A percentile compares a stretch with the other conserved stretches of the same genome.
Conservation (phyloP, 2,329 filamentous ascomycete species). For the Trichocomaceae sp. region DNA sequence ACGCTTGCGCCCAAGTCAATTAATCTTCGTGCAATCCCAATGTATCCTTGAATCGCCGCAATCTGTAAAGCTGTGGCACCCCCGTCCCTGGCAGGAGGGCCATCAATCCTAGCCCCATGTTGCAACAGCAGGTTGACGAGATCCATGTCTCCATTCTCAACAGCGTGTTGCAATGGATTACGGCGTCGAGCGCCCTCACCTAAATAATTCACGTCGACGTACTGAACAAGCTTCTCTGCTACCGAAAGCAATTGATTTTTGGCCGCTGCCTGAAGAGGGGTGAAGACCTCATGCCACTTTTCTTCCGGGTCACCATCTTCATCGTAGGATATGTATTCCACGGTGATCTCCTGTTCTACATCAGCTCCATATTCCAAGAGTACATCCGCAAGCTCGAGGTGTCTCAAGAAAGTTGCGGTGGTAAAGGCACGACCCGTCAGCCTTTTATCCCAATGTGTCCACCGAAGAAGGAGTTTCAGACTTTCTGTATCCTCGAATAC, state of each 20-base stretch:
- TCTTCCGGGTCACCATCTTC: background rate
- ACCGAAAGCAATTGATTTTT: constrained; percentile 54
- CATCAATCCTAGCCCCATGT: constrained; percentile 14
- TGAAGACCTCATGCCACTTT: background rate
- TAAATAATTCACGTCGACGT: background rate
- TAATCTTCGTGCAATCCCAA: constrained; percentile 15
- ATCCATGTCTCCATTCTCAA: background rate
- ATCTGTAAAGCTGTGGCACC: constrained; percentile 22
- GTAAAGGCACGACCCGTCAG: constrained; percentile 6
- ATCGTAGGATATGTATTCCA: too few species aligned
- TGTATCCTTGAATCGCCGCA: constrained; percentile 17
- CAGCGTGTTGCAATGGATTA: background rate
- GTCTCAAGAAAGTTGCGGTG: background rate
- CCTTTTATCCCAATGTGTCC: background rate
- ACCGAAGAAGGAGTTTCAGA: constrained; percentile 7
- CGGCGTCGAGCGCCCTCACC: background rate
- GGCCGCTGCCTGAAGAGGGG: constrained; percentile 49
- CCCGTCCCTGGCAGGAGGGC: constrained; percentile 6
- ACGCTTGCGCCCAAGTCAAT: constrained; percentile 13
- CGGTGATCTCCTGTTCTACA: background rate
- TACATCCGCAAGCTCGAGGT: constrained; percentile 1
- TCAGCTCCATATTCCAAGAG: constrained; percentile 7
- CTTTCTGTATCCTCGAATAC: background rate
- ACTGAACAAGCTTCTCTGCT: constrained; percentile 46
- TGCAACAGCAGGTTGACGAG: background rate